Evolutionary conservation across 2,329 filamentous ascomycete genomes (phyloP).

Genomic region (Diaporthe aspalathi): DNA sequence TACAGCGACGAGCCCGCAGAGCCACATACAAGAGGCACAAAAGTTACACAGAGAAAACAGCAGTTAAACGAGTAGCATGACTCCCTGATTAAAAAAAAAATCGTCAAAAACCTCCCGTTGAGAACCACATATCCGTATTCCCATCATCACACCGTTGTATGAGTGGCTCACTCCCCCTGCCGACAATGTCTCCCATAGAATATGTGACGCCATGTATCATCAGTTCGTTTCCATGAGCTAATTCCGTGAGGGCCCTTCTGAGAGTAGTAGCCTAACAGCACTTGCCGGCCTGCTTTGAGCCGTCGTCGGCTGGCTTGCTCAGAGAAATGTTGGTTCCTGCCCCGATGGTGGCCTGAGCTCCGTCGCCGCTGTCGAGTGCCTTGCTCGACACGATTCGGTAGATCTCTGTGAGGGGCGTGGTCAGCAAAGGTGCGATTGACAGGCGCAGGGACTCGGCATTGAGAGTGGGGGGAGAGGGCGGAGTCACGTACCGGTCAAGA

Average conservation of each 20-base stretch:
- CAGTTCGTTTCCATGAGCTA: constrained; percentile 48
- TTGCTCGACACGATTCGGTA: constrained; percentile 99
- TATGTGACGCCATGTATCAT: constrained; percentile 49
- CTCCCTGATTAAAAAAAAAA: constrained; percentile 41
- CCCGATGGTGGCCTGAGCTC: constrained; percentile 81
- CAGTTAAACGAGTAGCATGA: constrained; percentile 41
- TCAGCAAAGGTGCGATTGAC: constrained; percentile 28
- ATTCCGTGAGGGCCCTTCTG: constrained; percentile 12
- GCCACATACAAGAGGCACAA: constrained; percentile 25
- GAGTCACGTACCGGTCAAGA: constrained; percentile 85
- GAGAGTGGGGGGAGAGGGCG: not conserved
- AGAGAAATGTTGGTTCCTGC: constrained; percentile 87
- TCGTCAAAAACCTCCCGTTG: constrained; percentile 38
- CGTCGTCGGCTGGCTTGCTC: constrained; percentile 83
- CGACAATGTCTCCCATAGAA: constrained; percentile 44
- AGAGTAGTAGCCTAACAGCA: constrained; percentile 73
- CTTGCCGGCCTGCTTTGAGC: constrained; percentile 80
- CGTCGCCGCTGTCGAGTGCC: constrained; percentile 90
- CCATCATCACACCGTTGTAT: constrained; percentile 36
- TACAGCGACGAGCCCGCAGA: constrained; percentile 6
- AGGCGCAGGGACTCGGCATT: not conserved
- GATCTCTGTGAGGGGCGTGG: constrained; percentile 75
- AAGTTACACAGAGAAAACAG: constrained; percentile 36
- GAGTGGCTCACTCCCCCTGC: constrained; percentile 39
- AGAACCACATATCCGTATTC: constrained; percentile 39